Conservation (phyloP, 805 yeast species). For the Wickerhamiella dianesei region DNA sequence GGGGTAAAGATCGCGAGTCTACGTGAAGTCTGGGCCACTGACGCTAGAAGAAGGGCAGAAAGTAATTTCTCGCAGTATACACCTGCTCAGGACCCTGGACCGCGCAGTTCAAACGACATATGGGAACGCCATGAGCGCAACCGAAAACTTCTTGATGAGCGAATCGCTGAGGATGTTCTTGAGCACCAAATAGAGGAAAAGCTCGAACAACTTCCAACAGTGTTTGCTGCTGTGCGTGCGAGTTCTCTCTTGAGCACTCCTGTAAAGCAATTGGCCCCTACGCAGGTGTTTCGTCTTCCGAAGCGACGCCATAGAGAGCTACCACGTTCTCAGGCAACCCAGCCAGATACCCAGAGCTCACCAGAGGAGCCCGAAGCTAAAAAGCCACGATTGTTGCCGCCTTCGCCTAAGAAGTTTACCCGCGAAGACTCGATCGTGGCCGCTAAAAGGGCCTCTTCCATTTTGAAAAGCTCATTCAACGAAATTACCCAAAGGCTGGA, state of each 20-base stretch:
- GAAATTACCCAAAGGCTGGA: neutral
- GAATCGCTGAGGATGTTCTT: neutral
- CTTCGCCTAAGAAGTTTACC: neutral
- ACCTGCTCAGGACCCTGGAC: neutral
- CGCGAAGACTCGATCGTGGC: slow-evolving; percentile 1
- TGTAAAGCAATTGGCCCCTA: neutral
- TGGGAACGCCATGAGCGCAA: slow-evolving; percentile 11
- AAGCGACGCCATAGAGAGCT: neutral
- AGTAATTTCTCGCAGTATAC: slow-evolving; percentile 7
- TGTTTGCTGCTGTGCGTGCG: neutral
- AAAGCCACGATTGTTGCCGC: neutral
- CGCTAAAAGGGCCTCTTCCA: slow-evolving; percentile 3
- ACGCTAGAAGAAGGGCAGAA: slow-evolving; percentile 7
- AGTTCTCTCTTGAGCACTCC: neutral
- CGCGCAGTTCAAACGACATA: slow-evolving; percentile 5
- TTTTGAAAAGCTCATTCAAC: slow-evolving; percentile 2
- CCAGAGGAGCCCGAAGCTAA: neutral
- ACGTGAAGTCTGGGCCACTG: slow-evolving; percentile 9
- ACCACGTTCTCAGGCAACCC: neutral
- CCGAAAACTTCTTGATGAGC: slow-evolving; percentile 1
- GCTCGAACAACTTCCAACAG: slow-evolving; percentile 1
- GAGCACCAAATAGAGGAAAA: neutral
- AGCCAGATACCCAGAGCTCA: neutral
- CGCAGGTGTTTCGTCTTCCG: neutral
- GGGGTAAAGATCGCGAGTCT: slow-evolving; percentile 11